phyloP scores from a whole-genome alignment of 208 protist species.

The Hexamita inflata region DNA sequence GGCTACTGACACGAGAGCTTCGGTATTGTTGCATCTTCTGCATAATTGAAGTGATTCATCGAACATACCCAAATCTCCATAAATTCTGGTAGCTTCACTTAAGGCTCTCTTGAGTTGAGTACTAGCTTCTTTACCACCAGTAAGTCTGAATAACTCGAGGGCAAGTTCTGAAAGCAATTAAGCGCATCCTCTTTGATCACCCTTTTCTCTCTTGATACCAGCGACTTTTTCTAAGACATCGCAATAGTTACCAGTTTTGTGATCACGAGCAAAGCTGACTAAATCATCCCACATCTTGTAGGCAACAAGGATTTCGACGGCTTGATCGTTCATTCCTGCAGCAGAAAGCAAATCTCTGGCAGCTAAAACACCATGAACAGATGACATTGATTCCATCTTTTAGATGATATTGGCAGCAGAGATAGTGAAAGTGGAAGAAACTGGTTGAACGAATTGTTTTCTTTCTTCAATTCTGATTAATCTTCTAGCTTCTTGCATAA shows the following conservation, averaged over 20 bases:
- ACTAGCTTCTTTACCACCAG: not conserved
- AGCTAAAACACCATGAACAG: not conserved
- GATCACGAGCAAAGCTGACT: not conserved
- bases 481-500: constrained; percentile 11
- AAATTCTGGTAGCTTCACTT: not conserved
- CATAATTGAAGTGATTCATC: not conserved
- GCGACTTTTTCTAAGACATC: not conserved
- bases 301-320: not conserved
- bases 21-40: not conserved
- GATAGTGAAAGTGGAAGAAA: no score
- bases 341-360: not conserved
- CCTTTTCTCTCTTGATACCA: no score
- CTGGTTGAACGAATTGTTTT: no score
- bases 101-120: not conserved
- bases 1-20: not conserved
- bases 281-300: constrained; percentile 6
- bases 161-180: not conserved
- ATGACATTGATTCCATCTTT: constrained; percentile 5
- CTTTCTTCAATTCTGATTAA: no score
- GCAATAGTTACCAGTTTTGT: not conserved
- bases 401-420: no score
- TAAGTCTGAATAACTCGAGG: not conserved
- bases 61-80: not conserved
- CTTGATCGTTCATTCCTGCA: constrained; percentile 14
- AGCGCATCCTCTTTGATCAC: not conserved